A percentile compares a stretch with the other conserved stretches of the same genome.
Conservation (phyloP, 805 yeast genomes). For the Groenewaldozyma salmanticensis region DNA sequence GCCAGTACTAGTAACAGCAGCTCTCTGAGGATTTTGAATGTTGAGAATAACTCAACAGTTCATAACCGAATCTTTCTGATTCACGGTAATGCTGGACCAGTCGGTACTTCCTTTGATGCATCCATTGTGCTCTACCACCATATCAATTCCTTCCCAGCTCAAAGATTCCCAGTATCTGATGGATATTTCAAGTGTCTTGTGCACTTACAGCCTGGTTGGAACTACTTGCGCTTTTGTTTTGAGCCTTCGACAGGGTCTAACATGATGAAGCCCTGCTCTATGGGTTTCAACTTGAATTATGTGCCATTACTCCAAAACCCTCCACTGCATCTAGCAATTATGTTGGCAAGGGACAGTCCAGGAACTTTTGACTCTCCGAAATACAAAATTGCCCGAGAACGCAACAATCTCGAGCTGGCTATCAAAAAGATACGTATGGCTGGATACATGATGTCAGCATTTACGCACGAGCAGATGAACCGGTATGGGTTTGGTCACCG, state of each 20-base stretch:
- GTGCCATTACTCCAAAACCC: conserved; percentile 53
- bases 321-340: conserved; percentile 70
- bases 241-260: conserved; percentile 14
- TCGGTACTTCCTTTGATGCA: conserved; percentile 25
- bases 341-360: conserved; percentile 70
- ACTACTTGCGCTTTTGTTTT: conserved; percentile 41
- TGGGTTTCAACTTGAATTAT: conserved; percentile 34
- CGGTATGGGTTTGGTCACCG: conserved; percentile 70
- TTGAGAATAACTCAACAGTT: conserved; percentile 19
- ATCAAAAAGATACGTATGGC: conserved; percentile 67
- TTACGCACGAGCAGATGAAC: conserved; percentile 82
- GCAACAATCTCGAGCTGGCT: conserved; percentile 61
- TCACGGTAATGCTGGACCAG: conserved; percentile 28
- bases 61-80: conserved; percentile 26
- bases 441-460: conserved; percentile 83
- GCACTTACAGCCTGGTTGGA: conserved; percentile 62
- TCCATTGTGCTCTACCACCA: conserved; percentile 36
- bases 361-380: conserved; percentile 60
- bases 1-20: not conserved
- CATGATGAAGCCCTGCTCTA: conserved; percentile 4
- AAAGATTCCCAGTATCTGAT: conserved; percentile 55
- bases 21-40: conserved; percentile 12
- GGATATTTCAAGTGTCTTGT: conserved; percentile 68
- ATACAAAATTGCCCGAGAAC: conserved; percentile 35
- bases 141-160: conserved; percentile 49